Evolutionary conservation across 2,329 filamentous ascomycete genomes (phyloP), one percentile per base, ranked within the genome.

Genomic region (Aspergillus fructus): DNA sequence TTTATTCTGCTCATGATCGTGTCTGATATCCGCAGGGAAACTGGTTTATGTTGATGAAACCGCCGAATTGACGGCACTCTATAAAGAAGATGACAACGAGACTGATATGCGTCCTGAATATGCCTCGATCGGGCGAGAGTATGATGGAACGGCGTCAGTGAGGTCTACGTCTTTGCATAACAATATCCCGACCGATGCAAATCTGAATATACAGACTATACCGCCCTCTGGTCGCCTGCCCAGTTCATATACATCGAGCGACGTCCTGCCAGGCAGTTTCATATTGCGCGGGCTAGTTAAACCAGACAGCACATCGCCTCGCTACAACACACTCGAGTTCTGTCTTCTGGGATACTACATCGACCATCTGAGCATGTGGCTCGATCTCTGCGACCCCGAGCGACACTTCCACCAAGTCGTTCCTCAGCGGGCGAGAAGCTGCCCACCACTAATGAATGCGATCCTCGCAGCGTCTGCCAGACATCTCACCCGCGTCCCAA

Each of bases 381-480:
- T 78, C 55, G 76, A 79, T 53, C 65, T 75, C 1, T 77, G 76
- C 56, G 76, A 78, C 49, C 68, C 67, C 3, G 64, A 70, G 5
- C 66, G 68, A 7, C 71, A 76, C 58, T 79, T 78, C 55, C 69
- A 68, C 2, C 63, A 68, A 2, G 70, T 75, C 24, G 74, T 78
- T 3, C 76, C 76, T 1, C 72, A 73, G 39, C 62, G 76, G 33
- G 76, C 76, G 2, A 65, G 70, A 2, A 58, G 63, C n/a, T 76
- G 74, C 23, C 72, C 76, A 0, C 69, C 78, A 17, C 64, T 81
- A 8, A 60, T 72, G 58, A 68, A 72, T 50, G 70, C 70, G 12
- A 65, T 75, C 21, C 66, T 74, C 24, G 71, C 74, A 33, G 70
- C 68, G 8, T 73, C 74, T 3, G 71, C 73, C 17, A 64, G 74